Base-by-base conservation (phyloP, 345 rosid species). In the Lenwebbia sp. region DNA sequence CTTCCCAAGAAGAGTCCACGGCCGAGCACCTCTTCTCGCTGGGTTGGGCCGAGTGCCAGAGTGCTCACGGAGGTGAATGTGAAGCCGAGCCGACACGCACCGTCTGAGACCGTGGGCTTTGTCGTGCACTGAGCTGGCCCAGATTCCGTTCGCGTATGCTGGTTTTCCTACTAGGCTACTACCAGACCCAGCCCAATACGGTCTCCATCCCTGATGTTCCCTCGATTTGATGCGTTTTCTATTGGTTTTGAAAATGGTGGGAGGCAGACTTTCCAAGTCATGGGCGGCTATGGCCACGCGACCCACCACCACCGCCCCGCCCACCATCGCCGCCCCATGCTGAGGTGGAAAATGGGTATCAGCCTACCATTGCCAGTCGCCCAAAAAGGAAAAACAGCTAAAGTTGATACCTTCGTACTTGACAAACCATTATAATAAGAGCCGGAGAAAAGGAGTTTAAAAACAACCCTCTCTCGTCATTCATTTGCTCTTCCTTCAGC, bases 221-320 rank as follows among this genome's bases (percentile, higher is more conserved):
- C 81, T 70, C 47, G 81, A 37, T 70, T 37, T 33, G 47, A 70
- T 33, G 81, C 81, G 21, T 10, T 70, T 25, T 25, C 81, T 14
- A 6, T 53, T 53, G 54, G 21, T 6, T 17, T 53, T 17, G 54
- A 53, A 50, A 50, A 50, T 50, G 52, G 14, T 50, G 57, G 57
- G 51, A 30, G 26, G 25, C 74, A 4, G 22, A 26, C 60, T 85
- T 85, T 85, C 86, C 86, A 85, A 76, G 70, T 85, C 86, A 85
- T n/a, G 74, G 74, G 82, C 83, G 87, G 83, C 70, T 44, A 53
- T 44, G 23, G 53, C 50, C 53, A 44, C 40, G 19, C 47, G 47
- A 25, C 47, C 81, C 47, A 70, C 81, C 81, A 19, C 86, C 81
- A 84, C 86, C 86, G 76, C 74, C 85, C 70, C 37, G 44, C 86